phyloP scores from a whole-genome alignment of 2,329 filamentous ascomycete species.

The Didymella arachidicola region DNA sequence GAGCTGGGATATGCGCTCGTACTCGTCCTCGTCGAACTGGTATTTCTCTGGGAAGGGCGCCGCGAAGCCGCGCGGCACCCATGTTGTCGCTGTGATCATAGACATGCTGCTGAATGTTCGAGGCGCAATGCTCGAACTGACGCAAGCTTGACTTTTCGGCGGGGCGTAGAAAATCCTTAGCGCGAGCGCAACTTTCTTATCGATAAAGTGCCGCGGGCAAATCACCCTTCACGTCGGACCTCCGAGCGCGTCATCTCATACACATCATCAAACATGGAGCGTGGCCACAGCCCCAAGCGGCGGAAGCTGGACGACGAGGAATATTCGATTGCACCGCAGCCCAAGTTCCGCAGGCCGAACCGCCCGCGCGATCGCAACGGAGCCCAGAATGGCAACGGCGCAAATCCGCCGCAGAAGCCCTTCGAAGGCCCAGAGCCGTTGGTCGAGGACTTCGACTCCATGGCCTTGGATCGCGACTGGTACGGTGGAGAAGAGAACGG shows the following conservation, averaged over 20 bases:
- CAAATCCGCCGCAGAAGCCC: constrained; percentile 60
- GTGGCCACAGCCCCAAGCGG: constrained; percentile 66
- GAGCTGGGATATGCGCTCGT: constrained; percentile 59
- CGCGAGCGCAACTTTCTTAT: constrained; percentile 19
- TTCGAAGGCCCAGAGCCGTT: constrained; percentile 70
- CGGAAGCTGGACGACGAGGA: constrained; percentile 72
- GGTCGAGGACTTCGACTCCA: constrained; percentile 72
- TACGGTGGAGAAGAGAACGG: constrained; percentile 87
- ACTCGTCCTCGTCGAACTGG: constrained; percentile 61
- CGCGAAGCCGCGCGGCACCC: constrained; percentile 61
- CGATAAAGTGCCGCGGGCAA: constrained; percentile 21
- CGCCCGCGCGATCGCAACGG: constrained; percentile 41
- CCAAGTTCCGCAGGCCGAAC: constrained; percentile 51
- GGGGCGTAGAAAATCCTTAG: constrained; percentile 17
- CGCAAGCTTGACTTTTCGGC: constrained; percentile 26
- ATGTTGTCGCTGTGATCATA: constrained; percentile 62
- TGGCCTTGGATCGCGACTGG: constrained; percentile 88
- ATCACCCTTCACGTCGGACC: constrained; percentile 28
- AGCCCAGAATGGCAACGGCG: constrained; percentile 41
- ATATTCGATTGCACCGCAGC: constrained; percentile 62
- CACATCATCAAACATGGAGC: constrained; percentile 40
- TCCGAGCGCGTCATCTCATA: constrained; percentile 24
- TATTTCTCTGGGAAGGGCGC: constrained; percentile 60
- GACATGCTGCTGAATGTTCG: constrained; percentile 54
- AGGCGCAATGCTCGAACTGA: constrained; percentile 7